A percentile compares a stretch with the other conserved stretches of the same genome.
These are phyloP conservation scores for Hemileccinum impolitum DNA, from an alignment of 768 basidiomycete genomes.

Conservation along the genomic window DNA sequence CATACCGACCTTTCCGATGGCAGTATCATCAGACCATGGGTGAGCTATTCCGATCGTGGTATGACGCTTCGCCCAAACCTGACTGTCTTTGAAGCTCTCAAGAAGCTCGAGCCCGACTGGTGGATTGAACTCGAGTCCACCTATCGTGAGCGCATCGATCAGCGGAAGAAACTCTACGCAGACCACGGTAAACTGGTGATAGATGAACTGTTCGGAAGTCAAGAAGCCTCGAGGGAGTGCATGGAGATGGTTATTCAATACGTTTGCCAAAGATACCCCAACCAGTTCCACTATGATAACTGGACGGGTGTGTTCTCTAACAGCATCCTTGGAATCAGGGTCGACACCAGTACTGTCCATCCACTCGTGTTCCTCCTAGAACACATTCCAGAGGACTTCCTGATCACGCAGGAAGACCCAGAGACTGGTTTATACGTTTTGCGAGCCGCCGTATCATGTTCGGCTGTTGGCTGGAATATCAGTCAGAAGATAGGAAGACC, in stretches of 20 bases:
- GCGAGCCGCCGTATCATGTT: constrained; percentile 44
- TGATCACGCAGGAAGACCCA: constrained; percentile 40
- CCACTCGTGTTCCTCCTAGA: constrained; percentile 46
- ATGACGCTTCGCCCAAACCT: not conserved
- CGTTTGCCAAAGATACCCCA: constrained; percentile 54
- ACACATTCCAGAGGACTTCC: constrained; percentile 52
- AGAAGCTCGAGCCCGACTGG: constrained; percentile 49
- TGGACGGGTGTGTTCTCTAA: constrained; percentile 40
- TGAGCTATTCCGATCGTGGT: constrained; percentile 19
- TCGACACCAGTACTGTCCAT: constrained; percentile 27
- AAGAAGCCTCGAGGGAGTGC: constrained; percentile 47
- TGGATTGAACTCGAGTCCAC: constrained; percentile 58
- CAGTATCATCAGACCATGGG: constrained; percentile 56
- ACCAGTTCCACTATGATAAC: constrained; percentile 41
- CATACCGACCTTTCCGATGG: constrained; percentile 57
- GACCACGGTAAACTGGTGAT: constrained; percentile 41
- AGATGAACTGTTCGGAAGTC: constrained; percentile 46
- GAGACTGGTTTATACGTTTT: constrained; percentile 43
- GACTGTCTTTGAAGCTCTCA: constrained; percentile 33
- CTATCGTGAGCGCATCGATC: constrained; percentile 41
- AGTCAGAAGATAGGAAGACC: constrained; percentile 45
- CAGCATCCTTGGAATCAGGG: constrained; percentile 35
- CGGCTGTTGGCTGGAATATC: constrained; percentile 50
- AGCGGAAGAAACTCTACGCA: constrained; percentile 39
- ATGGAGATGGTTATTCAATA: constrained; percentile 57